Base-by-base conservation (phyloP, 768 basidiomycete species). In the Cystofilobasidium ferigula region DNA sequence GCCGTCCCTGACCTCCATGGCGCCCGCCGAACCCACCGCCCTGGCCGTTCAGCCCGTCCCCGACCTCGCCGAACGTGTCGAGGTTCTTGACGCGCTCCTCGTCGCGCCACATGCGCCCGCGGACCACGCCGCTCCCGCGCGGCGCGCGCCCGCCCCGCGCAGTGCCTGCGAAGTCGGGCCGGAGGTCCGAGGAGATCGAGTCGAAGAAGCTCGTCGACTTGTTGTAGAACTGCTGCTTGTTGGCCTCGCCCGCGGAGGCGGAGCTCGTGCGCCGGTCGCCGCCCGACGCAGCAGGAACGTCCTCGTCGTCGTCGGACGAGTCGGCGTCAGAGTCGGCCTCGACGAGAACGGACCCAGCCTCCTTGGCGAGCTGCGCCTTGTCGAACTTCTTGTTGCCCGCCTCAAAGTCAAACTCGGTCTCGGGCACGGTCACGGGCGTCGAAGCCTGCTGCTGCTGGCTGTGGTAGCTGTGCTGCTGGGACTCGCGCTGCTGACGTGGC, bases 381-480 rank as follows among this genome's bases (percentile, higher is more conserved):
- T 89, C 87, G 70, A 91, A 91, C 61, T 83, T 83, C 3, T 86
- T 85, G 70, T 90, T 92, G 62, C 83, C 82, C 63, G 80, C 80
- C 74, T 82, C 78, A 74, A 91, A 92, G 77, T 91, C 89, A 72
- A 90, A 91, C 74, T 90, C 89, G 0, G 84, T 84, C 0, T 79
- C 73, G 0, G 88, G 89, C 0, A 90, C 86, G 38, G 77, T 76
- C n/a, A 81, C 64, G 26, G 47, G 28, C n/a, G 28, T 14, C n/a
- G 60, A 14, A 38, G 18, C 24, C 36, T 28, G 26, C 42, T 26
- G 24, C 60, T 47, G 26, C 42, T 30, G 30, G 34, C 14, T 12
- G 13, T 35, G 34, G 5, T 20, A 9, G 36, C n/a, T 32, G 40
- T 57, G 63, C 16, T 63, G 61, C 62, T 45, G 63, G 30, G 32